phyloP scores from a whole-genome alignment of 2,329 filamentous ascomycete species.

The Chrysoporthe puriensis region DNA sequence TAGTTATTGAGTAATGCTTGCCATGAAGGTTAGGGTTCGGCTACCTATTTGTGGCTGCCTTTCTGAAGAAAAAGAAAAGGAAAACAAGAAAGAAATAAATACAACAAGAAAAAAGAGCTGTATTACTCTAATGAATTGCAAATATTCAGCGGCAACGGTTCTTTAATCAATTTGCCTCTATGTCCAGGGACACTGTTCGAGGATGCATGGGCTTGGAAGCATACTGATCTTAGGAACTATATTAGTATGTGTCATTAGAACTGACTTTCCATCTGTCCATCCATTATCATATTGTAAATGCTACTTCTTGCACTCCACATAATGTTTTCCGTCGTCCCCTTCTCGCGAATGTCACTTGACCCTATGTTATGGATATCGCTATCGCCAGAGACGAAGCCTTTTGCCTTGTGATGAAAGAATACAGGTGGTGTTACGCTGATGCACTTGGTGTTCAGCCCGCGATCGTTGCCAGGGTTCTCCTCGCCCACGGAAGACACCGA shows the following conservation, averaged over 20 bases:
- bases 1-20: too few relatives aligned
- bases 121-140: too few relatives aligned
- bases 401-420: constrained; percentile 40
- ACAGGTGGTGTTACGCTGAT: constrained; percentile 41
- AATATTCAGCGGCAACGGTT: too few relatives aligned
- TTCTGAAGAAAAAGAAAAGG: too few relatives aligned
- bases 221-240: background rate
- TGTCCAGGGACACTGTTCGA: too few relatives aligned
- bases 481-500: constrained; percentile 33
- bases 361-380: constrained; percentile 38
- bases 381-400: constrained; percentile 36
- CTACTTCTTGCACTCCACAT: constrained; percentile 39
- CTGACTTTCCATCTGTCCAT: constrained; percentile 34
- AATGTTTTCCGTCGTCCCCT: constrained; percentile 39
- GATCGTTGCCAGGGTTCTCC: constrained; percentile 13
- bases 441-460: constrained; percentile 34
- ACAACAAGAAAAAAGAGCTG: too few relatives aligned
- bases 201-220: too few relatives aligned
- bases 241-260: background rate
- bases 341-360: constrained; percentile 33
- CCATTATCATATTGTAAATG: constrained; percentile 37
- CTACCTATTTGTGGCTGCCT: too few relatives aligned
- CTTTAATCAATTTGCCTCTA: too few relatives aligned
- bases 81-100: too few relatives aligned
- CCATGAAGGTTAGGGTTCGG: too few relatives aligned